These are phyloP conservation scores for Eutrema yunnanense DNA, from an alignment of 345 rosid species.

Conservation along the genomic window DNA sequence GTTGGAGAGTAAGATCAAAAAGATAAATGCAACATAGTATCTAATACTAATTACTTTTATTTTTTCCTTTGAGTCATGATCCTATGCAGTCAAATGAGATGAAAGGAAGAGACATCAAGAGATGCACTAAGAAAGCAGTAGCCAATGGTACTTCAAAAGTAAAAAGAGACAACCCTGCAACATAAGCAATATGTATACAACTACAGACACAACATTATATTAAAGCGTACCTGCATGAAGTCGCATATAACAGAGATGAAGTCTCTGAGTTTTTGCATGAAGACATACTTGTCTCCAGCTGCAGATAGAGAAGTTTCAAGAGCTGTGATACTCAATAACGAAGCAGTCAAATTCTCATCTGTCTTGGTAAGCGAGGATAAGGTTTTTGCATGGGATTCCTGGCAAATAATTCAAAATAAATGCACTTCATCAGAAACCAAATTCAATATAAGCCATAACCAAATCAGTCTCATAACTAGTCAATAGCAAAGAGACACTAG, in stretches of 20 bases:
- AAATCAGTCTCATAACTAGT: constrained; percentile 1
- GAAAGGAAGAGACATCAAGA: neutral
- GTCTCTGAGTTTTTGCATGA: constrained; percentile 98
- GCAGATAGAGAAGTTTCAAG: constrained; percentile 74
- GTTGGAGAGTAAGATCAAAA: neutral
- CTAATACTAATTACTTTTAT: neutral
- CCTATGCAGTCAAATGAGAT: constrained; percentile 12
- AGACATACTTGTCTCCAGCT: constrained; percentile 97
- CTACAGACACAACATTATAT: constrained; percentile 29
- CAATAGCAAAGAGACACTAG: neutral
- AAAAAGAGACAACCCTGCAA: neutral
- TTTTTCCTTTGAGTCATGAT: neutral
- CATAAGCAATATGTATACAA: constrained; percentile 2
- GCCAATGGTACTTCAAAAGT: neutral
- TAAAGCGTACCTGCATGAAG: constrained; percentile 86
- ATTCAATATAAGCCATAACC: neutral
- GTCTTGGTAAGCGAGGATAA: constrained; percentile 53
- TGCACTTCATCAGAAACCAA: constrained; percentile 13
- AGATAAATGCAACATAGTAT: neutral
- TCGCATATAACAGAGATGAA: constrained; percentile 92
- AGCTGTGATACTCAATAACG: constrained; percentile 64
- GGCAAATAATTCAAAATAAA: constrained; percentile 17
- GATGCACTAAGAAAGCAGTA: constrained; percentile 14
- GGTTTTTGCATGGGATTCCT: constrained; percentile 83
- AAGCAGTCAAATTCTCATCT: constrained; percentile 81